Evolutionary conservation across 306 rosid species (phyloP), one percentile per base, ranked within the genome.

Genomic region (Vigna nakashimae): DNA sequence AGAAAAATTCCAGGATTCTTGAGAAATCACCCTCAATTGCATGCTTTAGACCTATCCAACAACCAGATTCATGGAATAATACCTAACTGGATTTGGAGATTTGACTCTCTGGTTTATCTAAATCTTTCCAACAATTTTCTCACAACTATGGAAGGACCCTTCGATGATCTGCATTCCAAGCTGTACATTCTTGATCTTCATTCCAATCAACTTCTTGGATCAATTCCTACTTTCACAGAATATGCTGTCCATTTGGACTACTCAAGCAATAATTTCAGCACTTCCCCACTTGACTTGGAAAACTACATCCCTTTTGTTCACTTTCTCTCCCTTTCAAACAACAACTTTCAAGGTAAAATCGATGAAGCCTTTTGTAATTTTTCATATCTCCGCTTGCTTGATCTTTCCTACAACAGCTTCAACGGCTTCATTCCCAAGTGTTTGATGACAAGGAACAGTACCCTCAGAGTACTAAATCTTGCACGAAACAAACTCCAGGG

Each of bases 21-120:
- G 26, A 79, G 51, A 73, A 64, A 75, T 3, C 90, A 82, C 57
- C 11, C 88, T 1, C 42, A 0, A 1, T 69, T 92, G 48, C 0
- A 0, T 20, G 0, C 0, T 72, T 57, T 91, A 77, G 92, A 89
- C 82, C 79, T 89, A 20, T 80, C 94, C 0, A 0, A 2, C 12
- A 91, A 91, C 52, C 75, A 84, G 1, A 86, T 91, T 51, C 11
- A 7, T 1, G 91, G 90, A 5, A 10, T 20, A 28, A 36, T 88
- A 49, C 94, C 97, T n/a, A 79, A 28, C 6, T 88, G 91, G 97
- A 79, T 92, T 6, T 90, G 91, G 95, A 64, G 9, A 57, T 34
- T 82, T 42, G 74, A 59, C 0, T 26, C 1, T 49, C 28, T 87
- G 43, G 0, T 0, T 4, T 13, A 36, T 9, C 38, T 90, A 14